Evolutionary conservation across 2,329 filamentous ascomycete genomes (phyloP).

Genomic region (Cytospora piceae): DNA sequence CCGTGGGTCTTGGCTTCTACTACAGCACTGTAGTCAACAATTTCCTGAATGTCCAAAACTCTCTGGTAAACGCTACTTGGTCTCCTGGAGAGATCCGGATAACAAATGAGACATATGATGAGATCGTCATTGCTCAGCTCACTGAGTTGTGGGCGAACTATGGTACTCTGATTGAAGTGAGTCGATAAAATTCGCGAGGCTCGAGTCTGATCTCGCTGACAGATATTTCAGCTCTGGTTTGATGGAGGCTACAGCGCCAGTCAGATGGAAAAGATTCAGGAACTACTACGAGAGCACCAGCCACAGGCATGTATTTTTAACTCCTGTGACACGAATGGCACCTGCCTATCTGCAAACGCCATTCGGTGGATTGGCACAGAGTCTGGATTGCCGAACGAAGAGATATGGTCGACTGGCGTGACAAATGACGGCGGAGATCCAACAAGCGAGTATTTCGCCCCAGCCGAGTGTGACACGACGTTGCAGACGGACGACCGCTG

Average conservation of each 20-base stretch:
- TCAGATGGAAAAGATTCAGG: slow-evolving; percentile 33
- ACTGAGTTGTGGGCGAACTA: slow-evolving; percentile 35
- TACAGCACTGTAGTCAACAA: slow-evolving; percentile 40
- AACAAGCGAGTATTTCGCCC: slow-evolving; percentile 33
- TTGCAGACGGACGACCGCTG: slow-evolving; percentile 34
- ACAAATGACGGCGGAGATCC: slow-evolving; percentile 33
- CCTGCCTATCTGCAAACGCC: slow-evolving; percentile 33
- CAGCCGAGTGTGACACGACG: slow-evolving; percentile 36
- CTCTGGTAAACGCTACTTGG: slow-evolving; percentile 30
- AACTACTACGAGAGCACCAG: slow-evolving; percentile 32
- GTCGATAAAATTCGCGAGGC: background rate
- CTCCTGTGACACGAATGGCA: slow-evolving; percentile 33
- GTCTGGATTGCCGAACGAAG: slow-evolving; percentile 32
- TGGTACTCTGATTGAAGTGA: slow-evolving; percentile 35
- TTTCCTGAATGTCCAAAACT: slow-evolving; percentile 36
- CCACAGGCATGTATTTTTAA: slow-evolving; percentile 35
- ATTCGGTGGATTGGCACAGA: slow-evolving; percentile 36
- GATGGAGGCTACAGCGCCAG: slow-evolving; percentile 35
- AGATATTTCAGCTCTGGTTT: slow-evolving; percentile 35
- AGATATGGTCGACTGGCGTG: slow-evolving; percentile 36
- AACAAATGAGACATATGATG: slow-evolving; percentile 34
- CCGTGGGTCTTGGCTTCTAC: slow-evolving; percentile 38
- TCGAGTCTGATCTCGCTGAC: background rate
- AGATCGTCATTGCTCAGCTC: slow-evolving; percentile 35
- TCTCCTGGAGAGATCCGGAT: slow-evolving; percentile 33